Evolutionary conservation across 495 filamentous ascomycete genomes (phyloP).

Genomic region (Penicillium canescens): DNA sequence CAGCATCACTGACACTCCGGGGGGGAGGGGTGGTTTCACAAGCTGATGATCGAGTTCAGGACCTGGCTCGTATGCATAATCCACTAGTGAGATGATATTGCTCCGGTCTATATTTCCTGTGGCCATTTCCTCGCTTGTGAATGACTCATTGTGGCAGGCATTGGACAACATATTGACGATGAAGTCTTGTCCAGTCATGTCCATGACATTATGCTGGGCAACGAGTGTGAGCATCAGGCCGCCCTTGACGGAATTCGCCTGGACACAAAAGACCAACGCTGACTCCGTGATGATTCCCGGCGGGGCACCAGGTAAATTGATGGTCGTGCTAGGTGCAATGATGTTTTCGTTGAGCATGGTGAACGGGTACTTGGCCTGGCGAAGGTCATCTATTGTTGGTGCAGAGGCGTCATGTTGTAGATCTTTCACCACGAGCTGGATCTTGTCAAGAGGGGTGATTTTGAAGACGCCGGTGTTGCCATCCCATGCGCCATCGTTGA

Average conservation of each 20-base stretch:
- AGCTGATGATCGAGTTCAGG: constrained; percentile 34
- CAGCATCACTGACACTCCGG: not conserved
- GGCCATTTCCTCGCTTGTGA: constrained; percentile 44
- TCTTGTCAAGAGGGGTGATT: constrained; percentile 34
- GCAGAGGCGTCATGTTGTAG: constrained; percentile 31
- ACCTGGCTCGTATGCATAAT: constrained; percentile 31
- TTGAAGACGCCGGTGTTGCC: constrained; percentile 40
- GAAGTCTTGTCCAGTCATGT: constrained; percentile 52
- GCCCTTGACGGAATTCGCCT: constrained; percentile 52
- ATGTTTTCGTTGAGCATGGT: constrained; percentile 52
- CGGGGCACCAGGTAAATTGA: constrained; percentile 25
- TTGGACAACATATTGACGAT: constrained; percentile 54
- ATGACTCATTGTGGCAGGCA: constrained; percentile 46
- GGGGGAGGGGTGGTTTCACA: constrained; percentile 22
- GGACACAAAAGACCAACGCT: constrained; percentile 49
- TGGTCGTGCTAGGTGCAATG: constrained; percentile 48
- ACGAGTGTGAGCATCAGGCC: constrained; percentile 50
- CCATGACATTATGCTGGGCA: constrained; percentile 52
- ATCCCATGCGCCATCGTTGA: constrained; percentile 37
- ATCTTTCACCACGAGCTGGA: constrained; percentile 47
- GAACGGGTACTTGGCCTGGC: constrained; percentile 45
- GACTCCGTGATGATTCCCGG: constrained; percentile 19
- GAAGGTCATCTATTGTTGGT: constrained; percentile 43
- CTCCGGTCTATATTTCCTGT: constrained; percentile 45
- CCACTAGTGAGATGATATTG: constrained; percentile 42